Evolutionary conservation across 768 basidiomycete genomes (phyloP).

Genomic region (Coprinellus micaceus): DNA sequence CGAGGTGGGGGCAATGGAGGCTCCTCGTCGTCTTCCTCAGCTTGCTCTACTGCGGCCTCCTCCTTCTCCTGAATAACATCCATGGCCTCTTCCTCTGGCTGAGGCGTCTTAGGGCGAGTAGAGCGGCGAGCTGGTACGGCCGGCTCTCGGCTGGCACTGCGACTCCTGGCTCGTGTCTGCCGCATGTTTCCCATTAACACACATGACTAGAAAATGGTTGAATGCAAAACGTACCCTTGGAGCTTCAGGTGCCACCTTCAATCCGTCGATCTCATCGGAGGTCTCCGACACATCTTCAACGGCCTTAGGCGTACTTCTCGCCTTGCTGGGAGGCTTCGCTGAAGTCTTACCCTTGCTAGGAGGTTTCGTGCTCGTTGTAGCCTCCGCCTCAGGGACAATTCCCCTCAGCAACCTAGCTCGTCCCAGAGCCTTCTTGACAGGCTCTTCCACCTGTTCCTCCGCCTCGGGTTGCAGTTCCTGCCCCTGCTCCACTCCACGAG

Average conservation of each 20-base stretch:
- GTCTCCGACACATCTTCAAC: too few species aligned
- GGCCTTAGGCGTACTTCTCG: not conserved
- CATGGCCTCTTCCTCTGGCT: slow-evolving; percentile 9
- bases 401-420: not conserved
- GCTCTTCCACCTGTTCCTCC: not conserved
- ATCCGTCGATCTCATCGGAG: too few species aligned
- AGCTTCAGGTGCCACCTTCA: too few species aligned
- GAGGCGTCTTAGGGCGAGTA: not conserved
- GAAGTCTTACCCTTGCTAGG: not conserved
- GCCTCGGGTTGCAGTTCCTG: not conserved
- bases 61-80: slow-evolving; percentile 15
- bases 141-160: not conserved
- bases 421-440: not conserved
- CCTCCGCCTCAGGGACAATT: not conserved
- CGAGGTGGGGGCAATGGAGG: not conserved
- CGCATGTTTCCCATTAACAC: slow-evolving; percentile 22
- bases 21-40: not conserved
- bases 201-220: not conserved
- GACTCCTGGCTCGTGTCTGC: slow-evolving; percentile 15
- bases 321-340: too few species aligned
- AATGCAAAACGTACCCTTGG: not conserved
- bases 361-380: not conserved
- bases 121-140: not conserved
- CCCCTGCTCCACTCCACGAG: not conserved
- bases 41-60: not conserved